Conservation (phyloP, 73 alveolate genomes). For the Paramecium bursaria region DNA sequence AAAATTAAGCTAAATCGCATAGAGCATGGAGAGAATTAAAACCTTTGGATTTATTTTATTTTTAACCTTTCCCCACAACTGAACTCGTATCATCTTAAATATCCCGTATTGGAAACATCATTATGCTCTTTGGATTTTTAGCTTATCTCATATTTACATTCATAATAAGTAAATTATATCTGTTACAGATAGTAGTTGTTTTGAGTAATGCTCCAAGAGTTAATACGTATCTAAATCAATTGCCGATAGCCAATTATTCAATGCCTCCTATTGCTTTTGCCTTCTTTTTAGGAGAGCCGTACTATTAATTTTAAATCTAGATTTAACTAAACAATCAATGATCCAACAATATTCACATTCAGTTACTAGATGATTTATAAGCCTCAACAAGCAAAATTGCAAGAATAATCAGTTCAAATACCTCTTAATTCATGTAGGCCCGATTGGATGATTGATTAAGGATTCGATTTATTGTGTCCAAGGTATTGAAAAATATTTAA, state of each 20-base stretch:
- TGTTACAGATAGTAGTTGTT: constrained; percentile 7
- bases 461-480: too few relatives aligned
- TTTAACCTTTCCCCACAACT: constrained; percentile 68
- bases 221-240: constrained; percentile 13
- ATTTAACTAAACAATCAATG: constrained; percentile 25
- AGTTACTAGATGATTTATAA: background rate
- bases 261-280: constrained; percentile 43
- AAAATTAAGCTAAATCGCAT: too few relatives aligned
- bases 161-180: background rate
- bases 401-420: background rate
- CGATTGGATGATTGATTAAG: too few relatives aligned
- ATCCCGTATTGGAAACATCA: constrained; percentile 44
- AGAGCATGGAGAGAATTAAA: too few relatives aligned
- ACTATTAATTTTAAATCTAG: background rate
- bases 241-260: background rate
- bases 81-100: constrained; percentile 63
- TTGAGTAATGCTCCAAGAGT: constrained; percentile 66
- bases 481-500: too few relatives aligned
- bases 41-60: constrained; percentile 57
- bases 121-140: constrained; percentile 31
- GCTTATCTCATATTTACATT: constrained; percentile 59
- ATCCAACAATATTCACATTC: constrained; percentile 37
- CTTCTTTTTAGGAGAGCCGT: constrained; percentile 56
- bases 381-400: constrained; percentile 7
- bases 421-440: too few relatives aligned